Evolutionary conservation across 2,329 filamentous ascomycete genomes (phyloP).

Genomic region (Blastomyces parvus): DNA sequence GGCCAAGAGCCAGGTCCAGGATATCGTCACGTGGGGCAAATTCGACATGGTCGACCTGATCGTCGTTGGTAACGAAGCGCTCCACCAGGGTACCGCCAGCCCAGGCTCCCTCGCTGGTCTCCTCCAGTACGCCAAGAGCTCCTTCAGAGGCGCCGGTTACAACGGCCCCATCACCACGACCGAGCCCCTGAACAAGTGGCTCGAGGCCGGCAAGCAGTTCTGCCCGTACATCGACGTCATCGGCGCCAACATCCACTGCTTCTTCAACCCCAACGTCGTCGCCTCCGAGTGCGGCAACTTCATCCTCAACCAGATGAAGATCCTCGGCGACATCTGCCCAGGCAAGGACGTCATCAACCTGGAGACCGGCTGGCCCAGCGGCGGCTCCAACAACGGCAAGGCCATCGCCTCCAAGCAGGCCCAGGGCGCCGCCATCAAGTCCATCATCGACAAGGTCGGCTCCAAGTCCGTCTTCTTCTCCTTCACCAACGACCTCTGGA

Average conservation of each 20-base stretch:
- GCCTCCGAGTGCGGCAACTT: constrained; percentile 64
- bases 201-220: constrained; percentile 51
- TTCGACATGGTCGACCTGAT: constrained; percentile 71
- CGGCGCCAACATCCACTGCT: constrained; percentile 83
- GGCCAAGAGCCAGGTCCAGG: constrained; percentile 62
- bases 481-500: constrained; percentile 72
- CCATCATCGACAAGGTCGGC: constrained; percentile 58
- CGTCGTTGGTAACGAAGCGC: constrained; percentile 82
- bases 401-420: constrained; percentile 58
- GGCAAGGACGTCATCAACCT: constrained; percentile 68
- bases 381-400: constrained; percentile 58
- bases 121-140: constrained; percentile 55
- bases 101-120: constrained; percentile 58
- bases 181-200: constrained; percentile 72
- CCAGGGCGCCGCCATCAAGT: constrained; percentile 63
- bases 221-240: constrained; percentile 69
- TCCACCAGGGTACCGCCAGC: constrained; percentile 63
- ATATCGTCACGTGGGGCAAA: constrained; percentile 59
- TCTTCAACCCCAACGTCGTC: constrained; percentile 68
- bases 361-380: constrained; percentile 81
- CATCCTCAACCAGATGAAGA: constrained; percentile 60
- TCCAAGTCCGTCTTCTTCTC: constrained; percentile 71
- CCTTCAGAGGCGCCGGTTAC: constrained; percentile 59
- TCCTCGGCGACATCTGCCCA: constrained; percentile 61
- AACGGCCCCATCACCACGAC: constrained; percentile 68